phyloP scores from a whole-genome alignment of 805 yeast species.

The Candida hungchunana region DNA sequence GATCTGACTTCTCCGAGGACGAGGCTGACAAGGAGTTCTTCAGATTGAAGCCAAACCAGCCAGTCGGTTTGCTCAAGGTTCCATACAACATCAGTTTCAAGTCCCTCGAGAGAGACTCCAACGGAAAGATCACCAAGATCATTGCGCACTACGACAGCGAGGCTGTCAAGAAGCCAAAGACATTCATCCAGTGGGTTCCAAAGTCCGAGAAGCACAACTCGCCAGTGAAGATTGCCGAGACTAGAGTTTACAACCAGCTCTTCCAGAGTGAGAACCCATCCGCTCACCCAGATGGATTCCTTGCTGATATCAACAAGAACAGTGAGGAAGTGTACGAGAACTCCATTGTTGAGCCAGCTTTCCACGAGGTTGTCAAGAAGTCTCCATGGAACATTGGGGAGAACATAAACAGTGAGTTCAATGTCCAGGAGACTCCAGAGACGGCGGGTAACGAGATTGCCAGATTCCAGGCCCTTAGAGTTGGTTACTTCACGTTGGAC shows the following conservation, averaged over 20 bases:
- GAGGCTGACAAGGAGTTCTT: slow-evolving; percentile 64
- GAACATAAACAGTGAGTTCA: slow-evolving; percentile 55
- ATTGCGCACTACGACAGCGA: slow-evolving; percentile 78
- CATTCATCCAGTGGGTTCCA: slow-evolving; percentile 96
- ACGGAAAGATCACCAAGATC: slow-evolving; percentile 64
- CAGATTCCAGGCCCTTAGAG: slow-evolving; percentile 96
- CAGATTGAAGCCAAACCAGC: slow-evolving; percentile 89
- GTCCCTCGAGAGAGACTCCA: slow-evolving; percentile 54
- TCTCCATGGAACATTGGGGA: slow-evolving; percentile 72
- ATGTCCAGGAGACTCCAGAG: slow-evolving; percentile 60
- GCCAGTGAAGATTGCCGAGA: slow-evolving; percentile 65
- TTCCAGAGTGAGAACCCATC: slow-evolving; percentile 91
- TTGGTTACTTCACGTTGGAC: slow-evolving; percentile 92
- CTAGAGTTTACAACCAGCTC: slow-evolving; percentile 81
- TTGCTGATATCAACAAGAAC: slow-evolving; percentile 76
- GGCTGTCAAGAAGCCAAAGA: slow-evolving; percentile 65
- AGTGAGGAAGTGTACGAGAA: slow-evolving; percentile 63
- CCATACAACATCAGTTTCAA: slow-evolving; percentile 77
- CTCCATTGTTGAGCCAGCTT: slow-evolving; percentile 77
- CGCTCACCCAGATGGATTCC: slow-evolving; percentile 81
- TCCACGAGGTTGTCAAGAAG: slow-evolving; percentile 57
- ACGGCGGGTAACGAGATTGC: slow-evolving; percentile 69
- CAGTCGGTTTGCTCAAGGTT: slow-evolving; percentile 91
- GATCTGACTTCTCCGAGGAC: slow-evolving; percentile 77
- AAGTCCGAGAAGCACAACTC: slow-evolving; percentile 54